Evolutionary conservation across 2,329 filamentous ascomycete genomes (phyloP).

Genomic region (Lachnellula subtilissima): DNA sequence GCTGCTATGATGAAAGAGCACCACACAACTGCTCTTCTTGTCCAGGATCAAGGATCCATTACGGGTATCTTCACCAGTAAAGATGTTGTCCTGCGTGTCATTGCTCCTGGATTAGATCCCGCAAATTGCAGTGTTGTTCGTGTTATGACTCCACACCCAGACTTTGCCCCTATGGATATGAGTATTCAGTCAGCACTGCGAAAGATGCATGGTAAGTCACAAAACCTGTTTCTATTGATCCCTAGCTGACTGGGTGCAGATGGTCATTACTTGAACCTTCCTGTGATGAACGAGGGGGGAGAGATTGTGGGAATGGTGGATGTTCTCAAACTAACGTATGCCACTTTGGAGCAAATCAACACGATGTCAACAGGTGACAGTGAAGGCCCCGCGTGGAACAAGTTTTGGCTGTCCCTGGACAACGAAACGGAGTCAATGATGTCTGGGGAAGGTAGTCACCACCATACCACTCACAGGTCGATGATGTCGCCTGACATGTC

Average conservation of each 20-base stretch:
- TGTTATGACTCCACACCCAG: constrained; percentile 98
- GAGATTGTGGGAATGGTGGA: constrained; percentile 99
- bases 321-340: constrained; percentile 96
- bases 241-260: constrained; percentile 49
- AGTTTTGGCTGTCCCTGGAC: constrained; percentile 93
- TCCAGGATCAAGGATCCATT: constrained; percentile 94
- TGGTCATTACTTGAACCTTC: constrained; percentile 95
- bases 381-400: constrained; percentile 98
- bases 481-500: constrained; percentile 75
- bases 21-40: constrained; percentile 91
- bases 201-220: constrained; percentile 91
- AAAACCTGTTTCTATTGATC: background rate
- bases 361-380: constrained; percentile 84
- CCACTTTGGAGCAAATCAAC: constrained; percentile 95
- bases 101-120: constrained; percentile 92
- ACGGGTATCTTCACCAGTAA: constrained; percentile 99
- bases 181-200: constrained; percentile 95
- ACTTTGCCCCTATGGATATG: constrained; percentile 99
- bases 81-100: constrained; percentile 95
- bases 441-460: constrained; percentile 81
- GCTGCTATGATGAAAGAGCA: constrained; percentile 97
- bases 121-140: constrained; percentile 94
- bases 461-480: constrained; percentile 62
- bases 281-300: constrained; percentile 94
- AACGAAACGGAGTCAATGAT: constrained; percentile 93